Evolutionary conservation across 2,329 filamentous ascomycete species (phyloP).

Genomic region (Fusarium heterosporum): DNA sequence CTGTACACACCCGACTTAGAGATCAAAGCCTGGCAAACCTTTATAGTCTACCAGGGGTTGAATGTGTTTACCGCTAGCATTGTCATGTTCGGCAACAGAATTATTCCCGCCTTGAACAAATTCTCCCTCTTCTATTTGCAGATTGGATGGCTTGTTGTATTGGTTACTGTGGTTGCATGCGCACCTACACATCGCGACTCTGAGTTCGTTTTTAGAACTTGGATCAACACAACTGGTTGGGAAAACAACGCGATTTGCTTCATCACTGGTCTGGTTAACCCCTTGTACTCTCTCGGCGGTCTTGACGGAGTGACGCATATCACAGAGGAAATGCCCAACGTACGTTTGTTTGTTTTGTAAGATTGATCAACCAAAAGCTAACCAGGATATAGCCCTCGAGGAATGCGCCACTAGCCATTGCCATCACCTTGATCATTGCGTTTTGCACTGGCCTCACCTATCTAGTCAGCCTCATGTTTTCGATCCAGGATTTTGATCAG

Average conservation of each 20-base stretch:
- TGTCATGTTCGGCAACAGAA: slow-evolving; percentile 10
- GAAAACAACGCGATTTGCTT: slow-evolving; percentile 7
- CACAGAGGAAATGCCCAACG: slow-evolving; percentile 21
- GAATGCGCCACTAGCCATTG: slow-evolving; percentile 8
- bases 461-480: slow-evolving; percentile 11
- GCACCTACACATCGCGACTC: neutral
- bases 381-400: neutral
- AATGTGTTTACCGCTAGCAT: neutral
- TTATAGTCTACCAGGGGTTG: slow-evolving; percentile 9
- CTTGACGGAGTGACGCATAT: slow-evolving; percentile 11
- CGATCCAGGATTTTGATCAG: neutral
- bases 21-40: slow-evolving; percentile 10
- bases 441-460: slow-evolving; percentile 13
- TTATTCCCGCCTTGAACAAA: neutral
- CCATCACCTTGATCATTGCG: neutral
- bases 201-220: slow-evolving; percentile 11
- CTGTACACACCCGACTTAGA: neutral
- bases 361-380: fast-evolving
- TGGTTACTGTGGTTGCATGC: slow-evolving; percentile 1
- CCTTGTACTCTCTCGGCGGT: slow-evolving; percentile 5
- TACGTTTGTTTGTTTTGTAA: neutral
- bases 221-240: slow-evolving; percentile 19
- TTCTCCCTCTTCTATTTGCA: slow-evolving; percentile 10
- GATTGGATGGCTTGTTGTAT: slow-evolving; percentile 2
- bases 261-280: slow-evolving; percentile 4